Evolutionary conservation across 805 yeast genomes (phyloP), one percentile per base, ranked within the genome.

Genomic region (Saccharomycopsis fodiens): DNA sequence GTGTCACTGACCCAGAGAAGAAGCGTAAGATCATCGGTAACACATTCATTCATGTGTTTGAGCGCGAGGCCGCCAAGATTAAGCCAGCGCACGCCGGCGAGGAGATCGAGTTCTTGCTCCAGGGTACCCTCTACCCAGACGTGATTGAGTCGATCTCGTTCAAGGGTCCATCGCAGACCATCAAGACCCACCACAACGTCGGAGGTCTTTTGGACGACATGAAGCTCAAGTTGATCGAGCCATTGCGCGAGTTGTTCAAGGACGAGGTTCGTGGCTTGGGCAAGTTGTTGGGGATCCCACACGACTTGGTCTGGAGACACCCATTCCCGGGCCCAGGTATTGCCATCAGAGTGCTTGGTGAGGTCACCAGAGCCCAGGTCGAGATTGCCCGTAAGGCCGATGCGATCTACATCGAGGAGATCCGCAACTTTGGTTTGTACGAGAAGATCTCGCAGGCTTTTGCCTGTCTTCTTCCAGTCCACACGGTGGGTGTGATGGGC

Each of bases 291-390:
- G 96, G 96, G 42, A 91, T 93, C 58, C 94, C 97, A 30, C 93
- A 86, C 62, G 97, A 93, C 58, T 76, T 93, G 57, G 97, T 93
- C 56, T 91, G 97, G 97, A 86, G 99, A 76, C 99, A 93, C 65
- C 99, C 99, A 47, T 93, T 93, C 95, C 99, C 99, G 59, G 99
- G 99, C 64, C 99, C 99, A 65, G 99, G 99, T 73, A 85, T 93
- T 63, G 99, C 97, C 57, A 93, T 93, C 66, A 83, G 99, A 70
- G 94, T 93, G 46, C 73, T 93, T 41, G 99, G 99, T 57, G 97
- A 91, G 71, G 97, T 93, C 53, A 85, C 96, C 49, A 84, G 79
- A 56, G 79, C 73, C 55, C 98, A 93, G 72, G 93, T 93, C 47
- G 91, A 79, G 62, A 93, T 93, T 62, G 98, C 97, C 38, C 84